Evolutionary conservation across 2,329 filamentous ascomycete genomes (phyloP), one percentile per base, ranked within the genome.

Genomic region (Botryosphaeria dothidea): DNA sequence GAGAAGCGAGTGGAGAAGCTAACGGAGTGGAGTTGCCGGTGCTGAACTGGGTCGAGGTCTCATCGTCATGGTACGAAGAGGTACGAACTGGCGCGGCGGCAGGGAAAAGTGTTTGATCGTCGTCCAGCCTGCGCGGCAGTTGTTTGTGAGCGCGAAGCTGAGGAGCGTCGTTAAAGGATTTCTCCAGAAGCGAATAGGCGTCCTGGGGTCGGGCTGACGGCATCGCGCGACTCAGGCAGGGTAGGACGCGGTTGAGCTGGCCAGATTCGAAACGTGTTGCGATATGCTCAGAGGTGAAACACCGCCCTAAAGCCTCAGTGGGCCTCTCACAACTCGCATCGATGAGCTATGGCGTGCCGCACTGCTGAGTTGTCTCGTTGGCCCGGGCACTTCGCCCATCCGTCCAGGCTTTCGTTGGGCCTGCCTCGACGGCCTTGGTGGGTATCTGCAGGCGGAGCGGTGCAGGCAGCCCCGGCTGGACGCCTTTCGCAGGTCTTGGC

Each of bases 171-270:
- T 70, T 63, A 69, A 75, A 75, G 19, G 75, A 73, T 25, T 71
- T 71, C 49, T 76, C 73, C 62, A 76, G 74, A 66, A 73, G 65
- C 29, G 70, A 67, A 69, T 74, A 73, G 45, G 71, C 66, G 52
- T 65, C 56, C 66, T 72, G 69, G 2, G 72, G 67, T 64, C 49
- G 63, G 23, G 63, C 63, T 43, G 63, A 65, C 29, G 63, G 63
- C 63, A 65, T 65, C 45, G 54, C 54, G 56, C 23, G 2, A 9
- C 27, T 31, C 23, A 27, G 27, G 27, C 61, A 56, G 31, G 27
- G 23, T 11, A 58, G 38, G n/a, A n/a, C 19, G 54, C 54, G n/a
- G 54, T 58, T 23, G 56, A 34, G 56, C 38, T 29, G 56, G 56
- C 38, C 41, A 46, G 56, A 46, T 41, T 60, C 41, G 38, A 60